phyloP scores from a whole-genome alignment of 768 basidiomycete genomes.

The Russula ochroleuca region DNA sequence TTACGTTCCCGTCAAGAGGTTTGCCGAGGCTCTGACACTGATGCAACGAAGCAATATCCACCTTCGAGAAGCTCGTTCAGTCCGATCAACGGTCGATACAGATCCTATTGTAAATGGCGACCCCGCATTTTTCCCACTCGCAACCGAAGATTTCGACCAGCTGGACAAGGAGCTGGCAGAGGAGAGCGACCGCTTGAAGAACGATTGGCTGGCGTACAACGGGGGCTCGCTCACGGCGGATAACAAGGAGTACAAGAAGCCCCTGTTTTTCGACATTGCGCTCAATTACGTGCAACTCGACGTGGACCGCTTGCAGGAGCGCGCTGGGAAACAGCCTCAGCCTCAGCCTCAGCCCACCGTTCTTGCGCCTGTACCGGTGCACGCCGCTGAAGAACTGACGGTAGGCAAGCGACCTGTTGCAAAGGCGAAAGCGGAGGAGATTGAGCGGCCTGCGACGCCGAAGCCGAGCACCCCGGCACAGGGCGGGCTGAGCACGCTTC shows the following conservation, averaged over 20 bases:
- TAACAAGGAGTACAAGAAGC: conserved; percentile 63
- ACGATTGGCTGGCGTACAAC: conserved; percentile 75
- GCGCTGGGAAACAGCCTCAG: conserved; percentile 65
- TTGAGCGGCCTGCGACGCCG: conserved; percentile 45
- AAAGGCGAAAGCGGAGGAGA: conserved; percentile 57
- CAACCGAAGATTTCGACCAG: conserved; percentile 39
- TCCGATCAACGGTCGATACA: conserved; percentile 44
- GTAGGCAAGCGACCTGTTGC: conserved; percentile 47
- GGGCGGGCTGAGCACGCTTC: conserved; percentile 58
- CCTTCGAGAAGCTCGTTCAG: conserved; percentile 64
- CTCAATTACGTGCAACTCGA: conserved; percentile 88
- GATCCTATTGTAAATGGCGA: conserved; percentile 45
- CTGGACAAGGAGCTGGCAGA: conserved; percentile 51
- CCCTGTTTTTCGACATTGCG: conserved; percentile 90
- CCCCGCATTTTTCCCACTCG: conserved; percentile 55
- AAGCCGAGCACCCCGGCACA: conserved; percentile 42
- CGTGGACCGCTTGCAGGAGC: conserved; percentile 66
- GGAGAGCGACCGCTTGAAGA: conserved; percentile 53
- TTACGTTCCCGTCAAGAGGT: conserved; percentile 65
- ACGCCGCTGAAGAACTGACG: conserved; percentile 30
- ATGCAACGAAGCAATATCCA: conserved; percentile 68
- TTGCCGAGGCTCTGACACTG: conserved; percentile 67
- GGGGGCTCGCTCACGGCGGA: conserved; percentile 51
- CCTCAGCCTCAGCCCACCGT: conserved; percentile 31
- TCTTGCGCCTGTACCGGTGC: conserved; percentile 29